Evolutionary conservation across 495 filamentous ascomycete genomes (phyloP).

Genomic region (Penicillium malachiteum): DNA sequence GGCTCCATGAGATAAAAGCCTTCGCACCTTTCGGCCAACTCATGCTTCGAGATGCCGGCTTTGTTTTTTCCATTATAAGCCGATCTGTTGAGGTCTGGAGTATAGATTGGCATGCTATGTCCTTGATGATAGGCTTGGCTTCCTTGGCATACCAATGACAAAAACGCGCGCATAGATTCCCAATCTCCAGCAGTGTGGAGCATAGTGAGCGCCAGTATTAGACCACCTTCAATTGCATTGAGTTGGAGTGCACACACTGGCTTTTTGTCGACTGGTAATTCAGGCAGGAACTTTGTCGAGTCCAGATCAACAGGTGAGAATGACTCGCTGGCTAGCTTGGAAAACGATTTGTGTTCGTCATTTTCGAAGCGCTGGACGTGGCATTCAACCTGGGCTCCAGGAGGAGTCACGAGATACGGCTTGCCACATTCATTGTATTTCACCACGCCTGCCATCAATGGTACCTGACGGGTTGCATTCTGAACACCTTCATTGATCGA

Average conservation of each 20-base stretch:
- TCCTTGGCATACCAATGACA: conserved; percentile 25
- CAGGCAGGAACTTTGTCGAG: conserved; percentile 17
- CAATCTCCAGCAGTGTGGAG: conserved; percentile 29
- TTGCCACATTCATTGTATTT: conserved; percentile 17
- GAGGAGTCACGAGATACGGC: conserved; percentile 11
- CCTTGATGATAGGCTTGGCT: conserved; percentile 18
- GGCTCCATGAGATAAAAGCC: conserved; percentile 16
- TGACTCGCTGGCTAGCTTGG: conserved; percentile 9
- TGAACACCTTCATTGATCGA: conserved; percentile 20
- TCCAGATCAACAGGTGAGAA: conserved; percentile 12
- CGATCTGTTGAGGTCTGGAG: conserved; percentile 18
- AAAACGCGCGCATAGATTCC: conserved; percentile 23
- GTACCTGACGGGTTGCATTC: conserved; percentile 21
- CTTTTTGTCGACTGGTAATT: conserved; percentile 3
- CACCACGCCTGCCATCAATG: conserved; percentile 25
- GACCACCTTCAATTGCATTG: conserved; percentile 22
- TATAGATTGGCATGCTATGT: conserved; percentile 14
- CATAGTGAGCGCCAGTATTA: conserved; percentile 20
- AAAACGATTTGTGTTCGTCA: conserved; percentile 15
- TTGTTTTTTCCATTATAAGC: conserved; percentile 17
- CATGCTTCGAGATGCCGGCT: conserved; percentile 6
- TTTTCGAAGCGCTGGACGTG: conserved; percentile 12
- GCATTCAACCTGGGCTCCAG: conserved; percentile 11
- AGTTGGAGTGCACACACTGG: conserved; percentile 24
- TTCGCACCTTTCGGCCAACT: conserved; percentile 11